phyloP scores from a whole-genome alignment of 1,284 basidiomycete species.

The Fomitopsis pinicola region DNA sequence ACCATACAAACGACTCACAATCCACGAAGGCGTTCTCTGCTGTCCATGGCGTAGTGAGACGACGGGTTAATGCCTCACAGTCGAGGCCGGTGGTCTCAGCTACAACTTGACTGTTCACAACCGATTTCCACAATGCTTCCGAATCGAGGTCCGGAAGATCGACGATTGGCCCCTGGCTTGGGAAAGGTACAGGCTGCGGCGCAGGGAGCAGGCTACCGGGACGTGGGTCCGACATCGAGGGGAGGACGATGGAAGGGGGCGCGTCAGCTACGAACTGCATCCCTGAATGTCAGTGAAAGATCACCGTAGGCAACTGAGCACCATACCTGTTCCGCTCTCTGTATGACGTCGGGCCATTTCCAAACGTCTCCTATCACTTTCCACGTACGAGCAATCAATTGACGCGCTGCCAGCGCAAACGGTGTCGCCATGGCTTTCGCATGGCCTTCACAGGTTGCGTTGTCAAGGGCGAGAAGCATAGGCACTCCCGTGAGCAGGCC shows the following conservation, averaged over 20 bases:
- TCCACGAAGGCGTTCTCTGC: conserved; percentile 71
- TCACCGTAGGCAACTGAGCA: not conserved
- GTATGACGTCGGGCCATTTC: conserved; percentile 53
- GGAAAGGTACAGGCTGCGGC: conserved; percentile 31
- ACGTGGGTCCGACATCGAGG: conserved; percentile 18
- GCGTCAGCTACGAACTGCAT: conserved; percentile 14
- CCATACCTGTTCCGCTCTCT: conserved; percentile 55
- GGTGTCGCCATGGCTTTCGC: conserved; percentile 36
- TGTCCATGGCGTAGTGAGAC: conserved; percentile 64
- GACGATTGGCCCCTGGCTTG: conserved; percentile 17
- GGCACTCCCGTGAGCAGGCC: conserved; percentile 78
- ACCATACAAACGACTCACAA: conserved; percentile 47
- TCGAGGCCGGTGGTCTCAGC: conserved; percentile 66
- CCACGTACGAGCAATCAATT: conserved; percentile 66
- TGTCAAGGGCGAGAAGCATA: conserved; percentile 79
- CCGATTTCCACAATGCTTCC: conserved; percentile 46
- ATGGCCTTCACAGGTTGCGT: conserved; percentile 42
- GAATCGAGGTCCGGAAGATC: conserved; percentile 43
- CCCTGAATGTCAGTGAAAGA: not conserved
- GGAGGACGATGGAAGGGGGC: conserved; percentile 11
- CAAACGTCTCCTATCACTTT: conserved; percentile 68
- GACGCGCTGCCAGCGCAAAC: conserved; percentile 57
- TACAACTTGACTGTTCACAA: conserved; percentile 49
- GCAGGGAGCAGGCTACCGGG: conserved; percentile 34
- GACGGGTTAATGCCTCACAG: conserved; percentile 45